Evolutionary conservation across 805 yeast species (phyloP), one percentile per base, ranked within the genome.

Genomic region (Kluyveromyces aestuarii): DNA sequence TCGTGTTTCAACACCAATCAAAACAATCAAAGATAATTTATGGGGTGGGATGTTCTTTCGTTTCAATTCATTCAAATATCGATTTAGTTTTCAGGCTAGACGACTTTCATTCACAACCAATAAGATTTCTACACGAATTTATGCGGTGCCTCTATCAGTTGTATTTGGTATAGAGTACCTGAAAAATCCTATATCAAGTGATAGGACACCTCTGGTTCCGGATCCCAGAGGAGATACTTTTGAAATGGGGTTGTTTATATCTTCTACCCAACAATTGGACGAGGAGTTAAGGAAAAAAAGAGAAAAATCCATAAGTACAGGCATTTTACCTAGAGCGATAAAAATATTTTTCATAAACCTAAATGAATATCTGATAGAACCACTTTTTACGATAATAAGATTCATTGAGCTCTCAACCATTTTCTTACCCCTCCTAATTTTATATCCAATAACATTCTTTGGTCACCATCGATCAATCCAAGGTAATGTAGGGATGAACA

Each of bases 401-500:
- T 85, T 90, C 56, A 37, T 82, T 7, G 87, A 89, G 60, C 69
- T 91, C 42, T 70, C 84, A 0, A 50, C 69, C 1, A 67, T 90
- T 1, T 86, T 91, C 50, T 44, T 82, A 2, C 98, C 98, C 0
- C 75, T 89, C 6, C 51, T 87, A 2, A 36, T 81, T 8, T 47
- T 75, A 0, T 73, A 79, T n/a, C 97, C 97, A 1, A 69, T 87
- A 4, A 56, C 72, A 1, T 57, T 64, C 41, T 53, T 77, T 41
- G 63, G 63, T 17, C 53, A 46, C 25, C 52, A 45, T 27, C 52
- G 46, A 18, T 57, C 55, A 2, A 48, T 52, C 14, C 47, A 59
- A 5, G 18, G 35, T 10, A 41, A 41, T 8, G 53, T 56, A 21
- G 53, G 56, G 6, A 40, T 40, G 13, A 50, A 37, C 3, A 35